Evolutionary conservation across 345 rosid species (phyloP).

Genomic region (Eucalyptus urophylla): DNA sequence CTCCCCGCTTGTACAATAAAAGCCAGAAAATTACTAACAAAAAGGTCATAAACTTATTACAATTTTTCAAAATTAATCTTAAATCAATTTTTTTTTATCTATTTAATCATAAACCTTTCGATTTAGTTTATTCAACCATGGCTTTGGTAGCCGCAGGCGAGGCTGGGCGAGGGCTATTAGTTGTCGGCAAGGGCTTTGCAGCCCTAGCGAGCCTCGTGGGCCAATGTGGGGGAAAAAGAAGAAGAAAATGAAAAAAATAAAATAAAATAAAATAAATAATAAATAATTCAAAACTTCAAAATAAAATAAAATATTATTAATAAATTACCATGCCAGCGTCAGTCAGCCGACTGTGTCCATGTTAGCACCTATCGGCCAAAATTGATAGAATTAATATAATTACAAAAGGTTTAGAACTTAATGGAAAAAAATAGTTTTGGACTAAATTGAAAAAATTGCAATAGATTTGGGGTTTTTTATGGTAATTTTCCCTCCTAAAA

Average conservation of each 20-base stretch:
- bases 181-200: fast-evolving
- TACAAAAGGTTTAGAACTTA: fast-evolving
- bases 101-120: fast-evolving
- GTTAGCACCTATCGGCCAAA: fast-evolving
- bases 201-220: too few species aligned
- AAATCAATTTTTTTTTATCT: too few species aligned
- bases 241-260: too few species aligned
- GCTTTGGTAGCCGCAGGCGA: fast-evolving
- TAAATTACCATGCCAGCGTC: fast-evolving
- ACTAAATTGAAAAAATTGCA: too few species aligned
- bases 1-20: not conserved
- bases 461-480: fast-evolving
- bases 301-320: too few species aligned
- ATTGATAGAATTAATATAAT: too few species aligned
- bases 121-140: fast-evolving
- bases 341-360: fast-evolving
- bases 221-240: too few species aligned
- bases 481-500: fast-evolving
- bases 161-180: fast-evolving
- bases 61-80: too few species aligned
- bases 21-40: too few species aligned
- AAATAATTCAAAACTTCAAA: too few species aligned
- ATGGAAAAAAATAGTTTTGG: fast-evolving
- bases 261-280: too few species aligned
- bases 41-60: fast-evolving